Evolutionary conservation across 306 rosid genomes (phyloP), one percentile per base, ranked within the genome.

Genomic region (Myrica gale): DNA sequence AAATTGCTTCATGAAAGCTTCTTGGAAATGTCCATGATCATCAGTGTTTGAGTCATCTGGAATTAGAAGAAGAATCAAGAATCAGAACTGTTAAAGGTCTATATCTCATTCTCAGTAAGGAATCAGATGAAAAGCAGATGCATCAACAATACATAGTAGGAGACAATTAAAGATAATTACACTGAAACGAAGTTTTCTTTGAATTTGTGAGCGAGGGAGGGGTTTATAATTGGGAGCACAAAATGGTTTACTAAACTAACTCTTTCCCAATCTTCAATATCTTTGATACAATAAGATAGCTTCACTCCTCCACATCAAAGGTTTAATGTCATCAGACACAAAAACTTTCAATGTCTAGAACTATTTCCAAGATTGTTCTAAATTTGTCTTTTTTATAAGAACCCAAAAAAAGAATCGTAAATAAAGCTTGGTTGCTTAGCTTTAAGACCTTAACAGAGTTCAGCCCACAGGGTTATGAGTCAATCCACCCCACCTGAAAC

Each of bases 11-110:
- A 87, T 26, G 76, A 92, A 80, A 55, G 85, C 20, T 63, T 89
- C 91, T 69, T 85, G 88, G 84, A 84, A 89, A 78, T 45, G 80
- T 47, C 90, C 90, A 3, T 74, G 79, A 23, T 85, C 97, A 46
- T 90, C 97, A 0, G 93, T 66, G 75, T 85, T 86, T 1, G 97
- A 86, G 10, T 85, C 91, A 5, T 91, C 98, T 95, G 88, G 74
- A 76, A 84, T 61, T 42, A 80, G 63, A 82, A n/a, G 39, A 21
- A 63, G 21, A 78, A 66, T 23, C 77, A 76, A 66, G 81, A 66
- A 50, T 72, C 54, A 72, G 53, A 67, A 68, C 23, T 77, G 55
- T 15, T 46, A 63, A 76, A 53, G 20, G 68, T 45, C 45, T 26
- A 21, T 11, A 60, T 56, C 67, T 19, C 71, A 47, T 11, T 47